Percentiles rank a stretch among this genome's conserved stretches.
phyloP scores from a whole-genome alignment of 2,329 filamentous ascomycete genomes.

The Didymella keratinophila region DNA sequence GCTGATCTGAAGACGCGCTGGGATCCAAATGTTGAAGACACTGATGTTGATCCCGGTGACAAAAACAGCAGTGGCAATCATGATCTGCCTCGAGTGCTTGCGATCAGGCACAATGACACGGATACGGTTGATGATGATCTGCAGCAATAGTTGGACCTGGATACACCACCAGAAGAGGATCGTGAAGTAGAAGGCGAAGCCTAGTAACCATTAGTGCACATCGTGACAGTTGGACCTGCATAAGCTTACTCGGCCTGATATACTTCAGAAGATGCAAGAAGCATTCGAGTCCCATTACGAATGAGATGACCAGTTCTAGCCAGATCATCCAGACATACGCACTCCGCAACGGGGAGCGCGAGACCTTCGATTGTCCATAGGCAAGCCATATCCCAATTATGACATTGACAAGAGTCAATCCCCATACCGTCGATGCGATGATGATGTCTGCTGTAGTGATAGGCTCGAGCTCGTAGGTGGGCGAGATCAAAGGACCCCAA shows the following conservation, averaged over 20 bases:
- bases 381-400: conserved; percentile 46
- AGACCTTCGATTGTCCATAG: conserved; percentile 37
- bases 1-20: conserved; percentile 47
- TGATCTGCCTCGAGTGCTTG: conserved; percentile 41
- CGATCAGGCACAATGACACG: conserved; percentile 48
- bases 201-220: conserved; percentile 24
- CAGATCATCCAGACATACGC: conserved; percentile 60
- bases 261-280: conserved; percentile 46
- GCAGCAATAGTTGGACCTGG: conserved; percentile 49
- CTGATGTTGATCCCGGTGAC: conserved; percentile 51
- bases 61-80: conserved; percentile 48
- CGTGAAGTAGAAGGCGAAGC: conserved; percentile 46
- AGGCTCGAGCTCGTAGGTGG: conserved; percentile 32
- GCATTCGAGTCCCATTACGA: conserved; percentile 54
- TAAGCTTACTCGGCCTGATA: conserved; percentile 43
- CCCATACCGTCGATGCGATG: conserved; percentile 43
- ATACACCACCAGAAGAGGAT: conserved; percentile 51
- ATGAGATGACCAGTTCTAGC: conserved; percentile 55
- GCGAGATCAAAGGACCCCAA: conserved; percentile 39
- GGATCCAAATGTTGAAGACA: conserved; percentile 53
- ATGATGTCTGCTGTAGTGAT: conserved; percentile 44
- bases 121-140: conserved; percentile 54
- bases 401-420: conserved; percentile 37
- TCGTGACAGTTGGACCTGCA: neutral
- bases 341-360: conserved; percentile 45